A percentile compares a stretch with the other conserved stretches of the same genome.
These are phyloP conservation scores for Sporopachydermia quercuum DNA, from an alignment of 805 yeast genomes.

Conservation along the genomic window DNA sequence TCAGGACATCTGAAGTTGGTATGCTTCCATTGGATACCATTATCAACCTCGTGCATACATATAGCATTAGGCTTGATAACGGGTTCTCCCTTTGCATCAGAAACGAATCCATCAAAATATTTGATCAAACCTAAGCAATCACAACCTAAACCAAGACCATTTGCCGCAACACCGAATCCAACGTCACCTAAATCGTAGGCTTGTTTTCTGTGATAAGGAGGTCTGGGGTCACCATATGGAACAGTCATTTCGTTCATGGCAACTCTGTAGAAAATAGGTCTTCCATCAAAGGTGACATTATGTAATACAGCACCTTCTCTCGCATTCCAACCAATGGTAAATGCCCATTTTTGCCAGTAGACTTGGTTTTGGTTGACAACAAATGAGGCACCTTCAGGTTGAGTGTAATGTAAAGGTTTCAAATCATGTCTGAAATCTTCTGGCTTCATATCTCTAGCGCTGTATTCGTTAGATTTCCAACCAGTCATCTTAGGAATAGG, in stretches of 20 bases:
- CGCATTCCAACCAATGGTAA: conserved; percentile 50
- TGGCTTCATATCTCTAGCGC: conserved; percentile 54
- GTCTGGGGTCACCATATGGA: conserved; percentile 76
- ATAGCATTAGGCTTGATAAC: conserved; percentile 55
- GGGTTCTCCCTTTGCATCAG: conserved; percentile 46
- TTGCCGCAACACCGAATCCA: conserved; percentile 66
- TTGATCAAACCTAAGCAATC: conserved; percentile 72
- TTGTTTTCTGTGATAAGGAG: conserved; percentile 74
- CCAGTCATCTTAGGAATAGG: conserved; percentile 38
- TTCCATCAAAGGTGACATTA: conserved; percentile 60
- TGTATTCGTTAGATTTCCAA: conserved; percentile 43
- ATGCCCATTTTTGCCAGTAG: conserved; percentile 76
- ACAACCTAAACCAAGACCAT: conserved; percentile 57
- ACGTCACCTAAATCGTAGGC: conserved; percentile 80
- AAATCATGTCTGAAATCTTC: conserved; percentile 41
- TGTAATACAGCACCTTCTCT: conserved; percentile 73
- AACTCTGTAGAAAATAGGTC: conserved; percentile 57
- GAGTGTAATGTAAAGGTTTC: conserved; percentile 46
- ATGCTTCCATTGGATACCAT: conserved; percentile 67
- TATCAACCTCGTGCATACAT: conserved; percentile 77
- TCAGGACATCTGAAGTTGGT: conserved; percentile 63
- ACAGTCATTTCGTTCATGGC: conserved; percentile 76
- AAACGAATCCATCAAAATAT: conserved; percentile 49
- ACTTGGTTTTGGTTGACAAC: conserved; percentile 35
- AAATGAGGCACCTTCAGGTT: conserved; percentile 75